These are phyloP conservation scores for Pseudofabraea citricarpa DNA, from an alignment of 2,329 filamentous ascomycete genomes.

Conservation along the genomic window DNA sequence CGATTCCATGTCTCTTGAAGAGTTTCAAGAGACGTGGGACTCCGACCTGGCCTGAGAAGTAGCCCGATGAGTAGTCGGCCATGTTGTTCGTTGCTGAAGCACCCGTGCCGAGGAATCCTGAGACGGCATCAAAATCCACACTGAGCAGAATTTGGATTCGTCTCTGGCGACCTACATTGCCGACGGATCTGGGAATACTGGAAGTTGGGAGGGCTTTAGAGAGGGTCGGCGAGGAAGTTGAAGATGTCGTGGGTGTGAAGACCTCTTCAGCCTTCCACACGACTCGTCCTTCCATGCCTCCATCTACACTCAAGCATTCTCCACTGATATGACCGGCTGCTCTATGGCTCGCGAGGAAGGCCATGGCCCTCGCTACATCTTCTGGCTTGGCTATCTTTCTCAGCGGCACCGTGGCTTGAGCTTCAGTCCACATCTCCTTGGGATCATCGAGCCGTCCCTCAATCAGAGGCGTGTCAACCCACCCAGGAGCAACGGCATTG, in stretches of 20 bases:
- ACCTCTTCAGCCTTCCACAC: constrained; percentile 40
- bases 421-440: constrained; percentile 43
- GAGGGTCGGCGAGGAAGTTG: constrained; percentile 1
- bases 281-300: constrained; percentile 38
- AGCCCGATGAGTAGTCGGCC: constrained; percentile 49
- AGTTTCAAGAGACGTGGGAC: constrained; percentile 49
- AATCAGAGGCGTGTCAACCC: constrained; percentile 63
- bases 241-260: background rate
- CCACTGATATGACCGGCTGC: constrained; percentile 51
- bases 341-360: constrained; percentile 69
- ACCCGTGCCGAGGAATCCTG: constrained; percentile 55
- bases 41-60: constrained; percentile 52
- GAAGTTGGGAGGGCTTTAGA: constrained; percentile 4
- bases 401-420: constrained; percentile 52
- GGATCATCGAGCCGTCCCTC: constrained; percentile 44
- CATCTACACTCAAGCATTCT: constrained; percentile 45
- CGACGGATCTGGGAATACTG: background rate
- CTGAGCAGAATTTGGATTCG: constrained; percentile 16
- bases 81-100: constrained; percentile 43
- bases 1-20: constrained; percentile 44
- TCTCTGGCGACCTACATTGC: constrained; percentile 7
- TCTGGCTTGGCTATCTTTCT: constrained; percentile 59
- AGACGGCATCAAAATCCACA: constrained; percentile 44
- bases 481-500: constrained; percentile 79
- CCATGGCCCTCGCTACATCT: constrained; percentile 72